Base-by-base conservation (phyloP, 1,139 yeast species). In the Kluyveromyces marxianus region DNA sequence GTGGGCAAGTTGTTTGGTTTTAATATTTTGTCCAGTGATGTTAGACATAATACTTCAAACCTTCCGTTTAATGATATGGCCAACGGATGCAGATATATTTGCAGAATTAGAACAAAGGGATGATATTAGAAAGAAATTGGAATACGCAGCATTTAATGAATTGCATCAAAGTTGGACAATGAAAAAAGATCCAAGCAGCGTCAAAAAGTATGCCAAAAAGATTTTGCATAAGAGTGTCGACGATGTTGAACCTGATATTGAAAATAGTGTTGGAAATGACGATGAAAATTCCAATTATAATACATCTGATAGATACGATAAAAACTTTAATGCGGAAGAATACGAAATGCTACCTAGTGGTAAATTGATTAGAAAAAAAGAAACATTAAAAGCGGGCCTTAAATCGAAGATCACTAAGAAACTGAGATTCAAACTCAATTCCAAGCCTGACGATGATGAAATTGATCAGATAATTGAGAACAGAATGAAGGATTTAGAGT, bases 81-180 rank as follows among this genome's bases (percentile, higher is more conserved):
- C 95, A 0, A 77, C 75, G 2, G 96, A 90, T 57, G 81, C 88
- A 10, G 96, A 87, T 48, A 68, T 80, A 8, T 92, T 88, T 69
- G 85, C 84, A 56, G 72, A 79, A 30, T 72, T 85, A 48, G 98
- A 92, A 62, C 79, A 79, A 57, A 86, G 82, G 58, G 67, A 76
- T 26, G 79, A 73, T 5, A 70, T 89, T 60, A 75, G 95, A 57
- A 75, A 77, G 52, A 71, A 77, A 36, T 74, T 94, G 54, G 97
- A 92, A 62, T 68, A 76, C 39, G 81, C 76, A 40, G 83, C 97
- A 0, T 83, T 72, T 56, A 70, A 71, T 30, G 95, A 89, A 52
- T 71, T 92, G 60, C 71, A 74, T 44, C 94, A 85, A 60, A 86
- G 96, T 2, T 88, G 96, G 97, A 76, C 76, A 1, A 79, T 82